Base-by-base conservation (phyloP, 345 rosid genomes). In the Syzygium aromaticum region DNA sequence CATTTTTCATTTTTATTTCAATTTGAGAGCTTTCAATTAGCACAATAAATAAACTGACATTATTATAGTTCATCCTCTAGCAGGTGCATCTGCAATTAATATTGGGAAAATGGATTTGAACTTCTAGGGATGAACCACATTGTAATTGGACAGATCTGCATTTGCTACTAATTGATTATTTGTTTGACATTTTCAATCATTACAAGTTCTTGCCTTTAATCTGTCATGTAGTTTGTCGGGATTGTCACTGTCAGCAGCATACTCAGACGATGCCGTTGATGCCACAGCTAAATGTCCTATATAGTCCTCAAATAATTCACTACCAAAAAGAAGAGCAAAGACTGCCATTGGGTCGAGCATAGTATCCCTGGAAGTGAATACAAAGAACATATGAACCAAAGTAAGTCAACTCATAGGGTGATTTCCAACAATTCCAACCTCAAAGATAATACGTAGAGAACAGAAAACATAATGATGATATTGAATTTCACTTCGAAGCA, bases 241-340 rank as follows among this genome's bases (percentile, higher is more conserved):
- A 59, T 92, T 94, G 87, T 94, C 95, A 86, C 85, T 80, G 86
- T 92, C 91, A 46, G 85, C 86, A 38, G 93, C 95, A 89, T 93
- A 90, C 84, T 94, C 96, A n/a, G 95, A 84, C 85, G 99, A 95
- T 86, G 98, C 98, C 96, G 96, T 92, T 82, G 98, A 95, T 85
- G 98, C 96, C 85, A 94, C 95, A 86, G 99, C 96, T 64, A 95
- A 91, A 89, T 97, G 98, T 56, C 99, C 99, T 52, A 97, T 88
- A 92, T 97, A 97, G 86, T 97, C 97, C 93, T 97, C 98, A 84
- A 97, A 97, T 80, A 95, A 91, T 86, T 97, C 99, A 87, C 99
- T 98, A 89, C 99, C 99, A 85, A 98, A 98, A 51, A 98, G 97
- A 90, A 98, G 95, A 73, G 99, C 95, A 89, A 96, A 98, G 43